phyloP scores from a whole-genome alignment of 108 stramenopile species.

The Cylindrotheca closterium region DNA sequence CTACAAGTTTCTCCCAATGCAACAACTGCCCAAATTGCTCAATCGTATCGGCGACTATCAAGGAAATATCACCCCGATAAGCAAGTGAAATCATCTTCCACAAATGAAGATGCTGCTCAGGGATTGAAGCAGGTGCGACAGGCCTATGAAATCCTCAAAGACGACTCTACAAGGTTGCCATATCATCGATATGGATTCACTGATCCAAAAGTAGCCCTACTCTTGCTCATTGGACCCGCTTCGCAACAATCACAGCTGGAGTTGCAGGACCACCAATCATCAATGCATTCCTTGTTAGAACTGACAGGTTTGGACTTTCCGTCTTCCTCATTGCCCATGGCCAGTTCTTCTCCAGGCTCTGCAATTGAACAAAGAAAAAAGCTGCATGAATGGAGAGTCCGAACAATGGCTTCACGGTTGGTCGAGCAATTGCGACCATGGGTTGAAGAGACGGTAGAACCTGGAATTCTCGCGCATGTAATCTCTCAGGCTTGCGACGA shows the following conservation, averaged over 20 bases:
- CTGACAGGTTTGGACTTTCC: constrained; percentile 36
- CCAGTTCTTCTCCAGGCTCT: background rate
- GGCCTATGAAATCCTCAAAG: constrained; percentile 73
- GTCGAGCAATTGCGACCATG: constrained; percentile 74
- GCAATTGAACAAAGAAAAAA: constrained; percentile 1
- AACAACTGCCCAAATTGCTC: constrained; percentile 66
- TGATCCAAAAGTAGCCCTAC: constrained; percentile 49
- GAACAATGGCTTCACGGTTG: constrained; percentile 45
- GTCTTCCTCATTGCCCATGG: background rate
- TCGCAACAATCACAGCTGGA: background rate
- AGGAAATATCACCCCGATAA: constrained; percentile 88
- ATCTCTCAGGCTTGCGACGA: constrained; percentile 50
- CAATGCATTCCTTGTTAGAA: constrained; percentile 27
- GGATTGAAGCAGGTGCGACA: constrained; percentile 44
- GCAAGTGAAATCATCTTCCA: constrained; percentile 2
- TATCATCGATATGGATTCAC: constrained; percentile 75
- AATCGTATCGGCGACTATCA: constrained; percentile 61
- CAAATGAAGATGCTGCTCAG: constrained; percentile 24
- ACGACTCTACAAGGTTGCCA: constrained; percentile 69
- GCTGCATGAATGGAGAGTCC: constrained; percentile 37
- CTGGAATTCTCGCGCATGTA: constrained; percentile 34
- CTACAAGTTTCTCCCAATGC: constrained; percentile 73
- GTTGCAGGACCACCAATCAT: constrained; percentile 2
- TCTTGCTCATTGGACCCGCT: constrained; percentile 48
- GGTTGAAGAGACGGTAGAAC: constrained; percentile 62